These are phyloP conservation scores for Aspergillus jensenii DNA, from an alignment of 2,329 filamentous ascomycete genomes.

Conservation along the genomic window DNA sequence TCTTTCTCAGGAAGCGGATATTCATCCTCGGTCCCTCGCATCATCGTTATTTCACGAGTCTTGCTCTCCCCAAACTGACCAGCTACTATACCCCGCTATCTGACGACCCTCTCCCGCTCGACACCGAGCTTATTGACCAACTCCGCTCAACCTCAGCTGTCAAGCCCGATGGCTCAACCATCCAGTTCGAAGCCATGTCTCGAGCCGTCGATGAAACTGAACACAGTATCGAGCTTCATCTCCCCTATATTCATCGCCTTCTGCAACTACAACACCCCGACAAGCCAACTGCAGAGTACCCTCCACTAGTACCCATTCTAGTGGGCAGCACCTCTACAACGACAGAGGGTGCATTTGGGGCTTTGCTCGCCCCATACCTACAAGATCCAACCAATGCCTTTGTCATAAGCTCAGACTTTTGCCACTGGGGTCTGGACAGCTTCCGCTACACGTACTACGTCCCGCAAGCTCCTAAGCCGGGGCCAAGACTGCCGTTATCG, in stretches of 20 bases:
- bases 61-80: constrained; percentile 71
- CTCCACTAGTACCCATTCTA: constrained; percentile 79
- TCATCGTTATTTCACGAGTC: constrained; percentile 74
- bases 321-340: constrained; percentile 69
- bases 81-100: constrained; percentile 47
- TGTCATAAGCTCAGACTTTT: constrained; percentile 92
- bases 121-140: constrained; percentile 43
- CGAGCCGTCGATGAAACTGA: constrained; percentile 70
- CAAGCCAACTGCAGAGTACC: constrained; percentile 56
- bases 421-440: constrained; percentile 78
- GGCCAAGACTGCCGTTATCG: constrained; percentile 37
- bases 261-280: constrained; percentile 56
- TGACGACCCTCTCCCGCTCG: constrained; percentile 44
- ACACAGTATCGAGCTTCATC: constrained; percentile 95
- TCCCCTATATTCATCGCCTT: constrained; percentile 88
- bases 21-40: constrained; percentile 94
- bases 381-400: constrained; percentile 73
- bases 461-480: constrained; percentile 44
- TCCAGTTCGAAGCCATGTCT: constrained; percentile 57
- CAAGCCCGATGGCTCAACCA: constrained; percentile 31
- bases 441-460: constrained; percentile 85
- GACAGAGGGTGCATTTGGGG: constrained; percentile 68
- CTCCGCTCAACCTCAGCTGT: constrained; percentile 31
- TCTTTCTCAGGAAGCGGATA: constrained; percentile 66
- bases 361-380: constrained; percentile 74